Percentiles rank a stretch among this genome's conserved stretches.
phyloP scores from a whole-genome alignment of 768 basidiomycete genomes.

The Termitomyces sp. region DNA sequence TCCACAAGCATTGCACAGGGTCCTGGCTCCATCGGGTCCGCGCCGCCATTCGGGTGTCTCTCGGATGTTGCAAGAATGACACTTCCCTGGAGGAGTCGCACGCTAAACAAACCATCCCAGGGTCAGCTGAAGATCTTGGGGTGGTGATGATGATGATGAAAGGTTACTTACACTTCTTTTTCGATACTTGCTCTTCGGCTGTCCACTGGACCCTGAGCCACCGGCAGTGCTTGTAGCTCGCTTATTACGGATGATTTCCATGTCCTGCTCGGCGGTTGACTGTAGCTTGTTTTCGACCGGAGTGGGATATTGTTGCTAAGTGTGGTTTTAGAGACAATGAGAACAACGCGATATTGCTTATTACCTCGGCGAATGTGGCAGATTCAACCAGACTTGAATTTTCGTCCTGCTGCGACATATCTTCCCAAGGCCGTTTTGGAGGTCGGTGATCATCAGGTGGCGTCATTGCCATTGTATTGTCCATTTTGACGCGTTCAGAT shows the following conservation, averaged over 20 bases:
- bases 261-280: constrained; percentile 74
- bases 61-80: constrained; percentile 82
- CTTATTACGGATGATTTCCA: constrained; percentile 80
- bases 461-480: constrained; percentile 21
- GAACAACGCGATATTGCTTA: neutral
- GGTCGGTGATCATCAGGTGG: constrained; percentile 50
- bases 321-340: neutral
- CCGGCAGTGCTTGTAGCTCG: constrained; percentile 68
- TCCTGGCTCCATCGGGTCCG: constrained; percentile 80
- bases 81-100: constrained; percentile 81
- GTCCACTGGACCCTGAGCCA: constrained; percentile 40
- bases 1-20: constrained; percentile 82
- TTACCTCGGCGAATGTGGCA: constrained; percentile 29
- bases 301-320: constrained; percentile 21
- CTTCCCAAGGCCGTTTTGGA: constrained; percentile 80
- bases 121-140: constrained; percentile 11
- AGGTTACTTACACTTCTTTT: constrained; percentile 71
- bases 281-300: constrained; percentile 33
- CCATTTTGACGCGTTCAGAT: constrained; percentile 26
- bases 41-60: constrained; percentile 89
- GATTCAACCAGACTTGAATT: constrained; percentile 20
- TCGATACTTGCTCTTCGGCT: constrained; percentile 75
- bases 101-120: constrained; percentile 46
- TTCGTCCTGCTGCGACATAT: constrained; percentile 48
- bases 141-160: constrained; percentile 1